A percentile compares a stretch with the other conserved stretches of the same genome.
Conservation (phyloP, 768 basidiomycete species). For the Chalciporus sphaerocephalus region DNA sequence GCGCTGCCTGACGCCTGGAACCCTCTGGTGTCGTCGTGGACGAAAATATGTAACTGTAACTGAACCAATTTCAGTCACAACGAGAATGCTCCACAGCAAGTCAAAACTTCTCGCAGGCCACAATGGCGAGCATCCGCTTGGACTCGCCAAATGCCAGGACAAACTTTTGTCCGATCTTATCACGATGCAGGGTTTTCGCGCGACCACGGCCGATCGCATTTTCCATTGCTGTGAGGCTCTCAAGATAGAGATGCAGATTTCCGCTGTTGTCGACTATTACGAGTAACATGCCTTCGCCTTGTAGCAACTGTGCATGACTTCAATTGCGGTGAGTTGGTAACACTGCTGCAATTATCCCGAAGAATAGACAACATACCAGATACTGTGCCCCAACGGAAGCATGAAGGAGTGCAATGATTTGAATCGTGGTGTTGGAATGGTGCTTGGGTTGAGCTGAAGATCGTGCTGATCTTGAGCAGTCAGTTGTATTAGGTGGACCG, state of each 20-base stretch:
- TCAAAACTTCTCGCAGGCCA: constrained; percentile 41
- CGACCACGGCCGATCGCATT: constrained; percentile 30
- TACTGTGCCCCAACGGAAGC: constrained; percentile 17
- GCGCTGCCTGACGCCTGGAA: constrained; percentile 42
- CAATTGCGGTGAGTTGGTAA: background rate
- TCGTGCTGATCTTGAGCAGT: constrained; percentile 29
- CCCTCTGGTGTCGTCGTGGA: constrained; percentile 45
- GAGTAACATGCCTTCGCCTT: constrained; percentile 37
- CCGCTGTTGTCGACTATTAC: constrained; percentile 34
- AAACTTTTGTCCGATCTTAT: constrained; percentile 45
- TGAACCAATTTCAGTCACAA: constrained; percentile 11
- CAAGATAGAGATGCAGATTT: constrained; percentile 38
- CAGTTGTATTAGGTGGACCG: constrained; percentile 27
- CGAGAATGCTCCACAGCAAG: background rate
- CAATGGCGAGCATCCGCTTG: constrained; percentile 44
- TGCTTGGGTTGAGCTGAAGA: constrained; percentile 22
- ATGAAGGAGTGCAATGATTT: constrained; percentile 21
- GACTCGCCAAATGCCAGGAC: constrained; percentile 50
- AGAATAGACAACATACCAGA: constrained; percentile 16
- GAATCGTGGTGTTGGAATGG: constrained; percentile 24
- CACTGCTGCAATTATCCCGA: background rate
- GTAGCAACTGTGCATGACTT: constrained; percentile 41
- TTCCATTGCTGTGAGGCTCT: constrained; percentile 31
- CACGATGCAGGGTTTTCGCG: constrained; percentile 37
- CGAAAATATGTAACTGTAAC: constrained; percentile 42